Evolutionary conservation across 108 stramenopile genomes (phyloP).

Genomic region (Cyclotella atomus): DNA sequence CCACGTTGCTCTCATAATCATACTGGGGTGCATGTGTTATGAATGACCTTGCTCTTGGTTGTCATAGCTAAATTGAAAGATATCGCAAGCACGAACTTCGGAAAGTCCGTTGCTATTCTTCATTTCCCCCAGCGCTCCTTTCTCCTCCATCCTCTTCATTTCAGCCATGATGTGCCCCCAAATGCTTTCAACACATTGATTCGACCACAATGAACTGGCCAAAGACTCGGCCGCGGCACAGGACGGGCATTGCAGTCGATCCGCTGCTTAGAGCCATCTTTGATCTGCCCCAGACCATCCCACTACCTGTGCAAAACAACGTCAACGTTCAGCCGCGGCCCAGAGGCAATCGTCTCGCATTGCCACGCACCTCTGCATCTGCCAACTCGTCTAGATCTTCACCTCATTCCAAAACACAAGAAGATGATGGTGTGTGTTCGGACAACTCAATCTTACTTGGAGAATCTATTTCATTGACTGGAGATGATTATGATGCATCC

Average conservation of each 20-base stretch:
- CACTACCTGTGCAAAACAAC: neutral
- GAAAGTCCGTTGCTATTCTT: no score
- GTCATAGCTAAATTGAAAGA: no score
- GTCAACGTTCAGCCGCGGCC: neutral
- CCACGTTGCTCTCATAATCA: no score
- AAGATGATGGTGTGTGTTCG: slow-evolving; percentile 24
- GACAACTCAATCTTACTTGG: slow-evolving; percentile 31
- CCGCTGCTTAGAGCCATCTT: slow-evolving; percentile 38
- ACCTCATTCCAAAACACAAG: neutral
- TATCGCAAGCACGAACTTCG: no score
- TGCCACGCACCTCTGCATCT: neutral
- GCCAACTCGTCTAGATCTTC: neutral
- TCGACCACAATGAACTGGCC: slow-evolving; percentile 1
- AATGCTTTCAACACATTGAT: neutral
- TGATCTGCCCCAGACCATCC: slow-evolving; percentile 29
- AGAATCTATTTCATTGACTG: slow-evolving; percentile 34
- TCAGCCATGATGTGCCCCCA: neutral
- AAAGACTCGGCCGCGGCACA: neutral
- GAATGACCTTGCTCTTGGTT: no score
- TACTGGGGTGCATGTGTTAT: no score
- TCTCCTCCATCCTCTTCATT: no score
- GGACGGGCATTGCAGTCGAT: slow-evolving; percentile 18
- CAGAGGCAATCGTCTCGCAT: neutral
- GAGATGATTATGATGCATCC: slow-evolving; percentile 24
- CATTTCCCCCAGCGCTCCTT: no score